A percentile compares a stretch with the other conserved stretches of the same genome.
Conservation (phyloP, 352 stramenopile genomes). For the Pythium vanterpoolii region DNA sequence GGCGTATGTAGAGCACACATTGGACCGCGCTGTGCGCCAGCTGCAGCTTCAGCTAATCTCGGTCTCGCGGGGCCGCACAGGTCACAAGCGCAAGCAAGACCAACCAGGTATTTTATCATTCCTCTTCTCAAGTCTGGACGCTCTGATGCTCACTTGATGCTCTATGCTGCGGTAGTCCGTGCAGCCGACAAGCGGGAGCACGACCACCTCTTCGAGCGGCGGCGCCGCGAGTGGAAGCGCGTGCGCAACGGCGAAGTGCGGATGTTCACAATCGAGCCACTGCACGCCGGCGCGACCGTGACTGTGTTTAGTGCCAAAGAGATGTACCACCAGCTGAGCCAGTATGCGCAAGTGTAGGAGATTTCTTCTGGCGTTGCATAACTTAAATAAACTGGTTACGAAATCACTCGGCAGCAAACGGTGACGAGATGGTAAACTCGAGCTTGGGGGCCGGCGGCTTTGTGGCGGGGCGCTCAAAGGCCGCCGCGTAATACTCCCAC, state of each 20-base stretch:
- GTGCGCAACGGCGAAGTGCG: slow-evolving; percentile 60
- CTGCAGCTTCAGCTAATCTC: slow-evolving; percentile 37
- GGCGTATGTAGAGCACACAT: slow-evolving; percentile 67
- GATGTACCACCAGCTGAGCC: slow-evolving; percentile 74
- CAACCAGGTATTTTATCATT: slow-evolving; percentile 50
- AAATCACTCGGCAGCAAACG: slow-evolving; percentile 57
- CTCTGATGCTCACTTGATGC: neutral
- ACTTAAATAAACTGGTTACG: neutral
- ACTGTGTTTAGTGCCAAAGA: slow-evolving; percentile 72
- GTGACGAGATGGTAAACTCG: slow-evolving; percentile 78
- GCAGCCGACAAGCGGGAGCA: slow-evolving; percentile 72
- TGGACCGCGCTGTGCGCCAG: slow-evolving; percentile 57
- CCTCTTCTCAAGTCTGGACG: neutral
- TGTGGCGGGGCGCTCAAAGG: slow-evolving; percentile 45
- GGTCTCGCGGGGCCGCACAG: slow-evolving; percentile 10
- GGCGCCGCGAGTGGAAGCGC: slow-evolving; percentile 72
- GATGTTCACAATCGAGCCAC: slow-evolving; percentile 70
- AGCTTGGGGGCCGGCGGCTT: slow-evolving; percentile 62
- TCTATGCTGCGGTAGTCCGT: slow-evolving; percentile 31
- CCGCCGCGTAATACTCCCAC: slow-evolving; percentile 78
- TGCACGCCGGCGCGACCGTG: slow-evolving; percentile 64
- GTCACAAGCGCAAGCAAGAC: slow-evolving; percentile 72
- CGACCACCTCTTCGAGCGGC: slow-evolving; percentile 69
- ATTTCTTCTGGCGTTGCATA: neutral
- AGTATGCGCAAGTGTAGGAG: slow-evolving; percentile 60